A percentile compares a stretch with the other conserved stretches of the same genome.
Conservation (phyloP, 1,139 yeast genomes). For the Debaryomyces coudertii region DNA sequence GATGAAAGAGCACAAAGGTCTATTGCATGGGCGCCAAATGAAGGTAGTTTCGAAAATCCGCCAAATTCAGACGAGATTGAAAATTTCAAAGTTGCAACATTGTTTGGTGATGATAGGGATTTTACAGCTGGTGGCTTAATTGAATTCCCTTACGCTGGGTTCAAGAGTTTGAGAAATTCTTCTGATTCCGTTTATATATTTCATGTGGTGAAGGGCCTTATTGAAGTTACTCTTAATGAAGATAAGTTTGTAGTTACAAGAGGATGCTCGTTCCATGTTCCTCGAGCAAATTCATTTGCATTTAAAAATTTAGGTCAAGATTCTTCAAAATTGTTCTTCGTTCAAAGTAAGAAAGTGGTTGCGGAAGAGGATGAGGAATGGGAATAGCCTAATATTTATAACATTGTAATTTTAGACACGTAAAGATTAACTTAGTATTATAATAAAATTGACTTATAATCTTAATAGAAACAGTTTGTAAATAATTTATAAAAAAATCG, state of each 20-base stretch:
- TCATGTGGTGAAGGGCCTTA: slow-evolving; percentile 69
- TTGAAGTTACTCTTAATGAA: slow-evolving; percentile 69
- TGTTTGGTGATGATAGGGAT: slow-evolving; percentile 69
- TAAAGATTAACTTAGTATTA: slow-evolving; percentile 1
- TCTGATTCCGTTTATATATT: slow-evolving; percentile 73
- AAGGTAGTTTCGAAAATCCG: slow-evolving; percentile 51
- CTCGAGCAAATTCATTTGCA: slow-evolving; percentile 73
- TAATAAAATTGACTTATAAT: neutral
- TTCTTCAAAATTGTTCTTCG: slow-evolving; percentile 71
- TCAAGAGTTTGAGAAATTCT: slow-evolving; percentile 65
- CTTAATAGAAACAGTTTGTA: neutral
- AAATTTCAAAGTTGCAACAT: slow-evolving; percentile 62
- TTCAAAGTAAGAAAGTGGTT: slow-evolving; percentile 53
- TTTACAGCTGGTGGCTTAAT: slow-evolving; percentile 79
- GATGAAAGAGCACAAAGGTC: slow-evolving; percentile 49
- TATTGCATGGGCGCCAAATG: slow-evolving; percentile 70
- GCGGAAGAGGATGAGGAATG: slow-evolving; percentile 17
- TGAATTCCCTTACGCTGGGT: slow-evolving; percentile 65
- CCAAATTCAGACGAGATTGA: slow-evolving; percentile 50
- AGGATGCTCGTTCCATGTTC: slow-evolving; percentile 84
- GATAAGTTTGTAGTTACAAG: slow-evolving; percentile 61
- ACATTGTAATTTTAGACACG: slow-evolving; percentile 8
- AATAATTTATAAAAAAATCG: slow-evolving; percentile 1
- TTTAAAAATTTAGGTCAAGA: slow-evolving; percentile 60
- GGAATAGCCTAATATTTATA: slow-evolving; percentile 8